Percentiles rank a stretch among this genome's conserved stretches.
Evolutionary conservation across 371 early-diverging fungal genomes (phyloP).

Genomic region (Mortierella sp.): DNA sequence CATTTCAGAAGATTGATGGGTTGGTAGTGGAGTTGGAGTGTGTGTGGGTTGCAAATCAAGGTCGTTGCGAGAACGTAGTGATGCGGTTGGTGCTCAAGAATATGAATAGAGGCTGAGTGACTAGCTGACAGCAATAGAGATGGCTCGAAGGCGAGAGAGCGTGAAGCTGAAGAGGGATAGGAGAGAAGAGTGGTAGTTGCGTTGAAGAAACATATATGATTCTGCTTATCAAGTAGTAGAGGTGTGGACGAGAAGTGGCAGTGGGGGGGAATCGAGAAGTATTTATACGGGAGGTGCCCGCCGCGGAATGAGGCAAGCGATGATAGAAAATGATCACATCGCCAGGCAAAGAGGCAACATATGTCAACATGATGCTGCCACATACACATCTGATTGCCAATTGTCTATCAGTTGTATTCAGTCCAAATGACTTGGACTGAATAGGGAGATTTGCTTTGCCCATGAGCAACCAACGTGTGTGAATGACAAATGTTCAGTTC

Average conservation of each 20-base stretch:
- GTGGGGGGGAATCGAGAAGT: neutral
- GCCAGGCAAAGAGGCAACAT: constrained; percentile 13
- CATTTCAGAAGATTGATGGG: constrained; percentile 10
- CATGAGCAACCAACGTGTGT: too few relatives aligned
- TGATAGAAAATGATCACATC: constrained; percentile 11
- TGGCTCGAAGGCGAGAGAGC: constrained; percentile 20
- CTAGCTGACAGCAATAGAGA: constrained; percentile 8
- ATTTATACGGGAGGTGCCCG: constrained; percentile 16
- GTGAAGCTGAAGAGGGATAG: constrained; percentile 12
- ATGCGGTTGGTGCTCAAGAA: neutral
- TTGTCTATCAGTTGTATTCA: too few relatives aligned
- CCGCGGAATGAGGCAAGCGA: neutral
- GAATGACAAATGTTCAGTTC: too few relatives aligned
- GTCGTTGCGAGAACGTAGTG: neutral
- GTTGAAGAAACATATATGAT: constrained; percentile 31
- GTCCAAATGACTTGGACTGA: too few relatives aligned
- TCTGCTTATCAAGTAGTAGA: constrained; percentile 1
- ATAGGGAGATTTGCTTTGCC: too few relatives aligned
- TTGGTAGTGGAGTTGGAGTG: neutral
- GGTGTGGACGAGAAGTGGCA: neutral
- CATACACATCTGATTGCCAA: too few relatives aligned
- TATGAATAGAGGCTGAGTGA: constrained; percentile 1
- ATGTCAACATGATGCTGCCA: too few relatives aligned
- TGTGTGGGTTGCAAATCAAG: neutral
- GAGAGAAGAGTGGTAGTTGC: constrained; percentile 13